These are phyloP conservation scores for Ceratobasidium papillatum DNA, from an alignment of 1,284 basidiomycete genomes.

Conservation along the genomic window DNA sequence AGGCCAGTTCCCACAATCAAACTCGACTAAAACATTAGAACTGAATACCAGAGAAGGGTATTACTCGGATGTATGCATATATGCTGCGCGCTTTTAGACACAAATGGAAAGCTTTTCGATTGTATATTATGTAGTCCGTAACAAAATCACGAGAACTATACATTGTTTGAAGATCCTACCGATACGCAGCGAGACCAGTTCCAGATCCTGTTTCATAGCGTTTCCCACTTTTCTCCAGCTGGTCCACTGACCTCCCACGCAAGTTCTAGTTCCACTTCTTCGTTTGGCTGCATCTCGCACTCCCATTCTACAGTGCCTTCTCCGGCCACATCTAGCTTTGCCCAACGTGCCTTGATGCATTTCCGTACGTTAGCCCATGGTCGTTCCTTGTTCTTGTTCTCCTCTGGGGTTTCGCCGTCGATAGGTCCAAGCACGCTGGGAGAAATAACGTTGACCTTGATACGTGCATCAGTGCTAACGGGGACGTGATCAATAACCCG, in stretches of 20 bases:
- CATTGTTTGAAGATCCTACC: too few species aligned
- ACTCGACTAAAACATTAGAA: too few species aligned
- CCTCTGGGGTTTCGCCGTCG: background rate
- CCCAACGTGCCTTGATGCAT: conserved; percentile 41
- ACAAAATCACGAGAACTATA: too few species aligned
- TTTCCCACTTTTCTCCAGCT: conserved; percentile 41
- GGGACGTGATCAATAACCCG: conserved; percentile 47
- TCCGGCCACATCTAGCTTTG: conserved; percentile 32
- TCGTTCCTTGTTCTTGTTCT: conserved; percentile 8
- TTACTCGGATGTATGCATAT: too few species aligned
- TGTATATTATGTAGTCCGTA: too few species aligned
- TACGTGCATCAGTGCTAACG: conserved; percentile 45
- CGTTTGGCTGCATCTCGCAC: conserved; percentile 40
- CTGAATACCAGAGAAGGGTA: too few species aligned
- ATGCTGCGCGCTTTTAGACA: too few species aligned
- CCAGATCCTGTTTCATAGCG: background rate
- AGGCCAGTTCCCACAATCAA: background rate
- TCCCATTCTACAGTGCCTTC: conserved; percentile 47
- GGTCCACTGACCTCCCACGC: conserved; percentile 47
- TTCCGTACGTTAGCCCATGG: conserved; percentile 16
- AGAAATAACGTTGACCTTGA: conserved; percentile 46
- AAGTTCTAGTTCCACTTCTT: conserved; percentile 42
- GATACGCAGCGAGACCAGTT: background rate
- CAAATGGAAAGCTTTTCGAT: too few species aligned
- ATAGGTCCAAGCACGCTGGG: conserved; percentile 41